Percentiles rank a stretch among this genome's conserved stretches.
Evolutionary conservation across 2,329 filamentous ascomycete genomes (phyloP).

Genomic region (Dothistroma septosporum): DNA sequence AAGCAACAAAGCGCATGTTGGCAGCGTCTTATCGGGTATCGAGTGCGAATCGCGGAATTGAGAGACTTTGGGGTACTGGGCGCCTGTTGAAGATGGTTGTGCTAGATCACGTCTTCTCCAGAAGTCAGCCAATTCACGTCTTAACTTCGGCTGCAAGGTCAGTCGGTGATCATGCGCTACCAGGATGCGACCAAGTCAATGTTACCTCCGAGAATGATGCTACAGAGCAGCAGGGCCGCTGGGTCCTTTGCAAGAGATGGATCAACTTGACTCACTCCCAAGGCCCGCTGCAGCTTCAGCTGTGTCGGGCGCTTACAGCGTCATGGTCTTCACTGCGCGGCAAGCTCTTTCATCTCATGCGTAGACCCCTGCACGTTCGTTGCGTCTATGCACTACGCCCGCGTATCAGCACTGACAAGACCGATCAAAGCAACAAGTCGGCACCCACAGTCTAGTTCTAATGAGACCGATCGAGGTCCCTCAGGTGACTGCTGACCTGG

Average conservation of each 20-base stretch:
- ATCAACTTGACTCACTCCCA: neutral
- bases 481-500: conserved; percentile 1
- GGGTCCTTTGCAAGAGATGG: neutral
- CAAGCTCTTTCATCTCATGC: neutral
- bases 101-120: conserved; percentile 2
- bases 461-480: neutral
- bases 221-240: neutral
- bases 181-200: neutral
- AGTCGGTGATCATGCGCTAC: neutral
- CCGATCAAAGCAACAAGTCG: neutral
- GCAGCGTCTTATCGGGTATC: neutral
- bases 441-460: neutral
- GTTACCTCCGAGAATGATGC: conserved; percentile 4
- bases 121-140: conserved; percentile 6
- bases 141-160: conserved; percentile 5
- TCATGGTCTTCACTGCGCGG: neutral
- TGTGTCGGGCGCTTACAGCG: neutral
- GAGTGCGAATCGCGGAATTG: neutral
- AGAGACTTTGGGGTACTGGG: too few relatives aligned
- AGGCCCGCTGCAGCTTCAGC: neutral
- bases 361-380: neutral
- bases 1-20: conserved; percentile 4
- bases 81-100: neutral
- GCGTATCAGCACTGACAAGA: neutral
- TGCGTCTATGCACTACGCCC: neutral